Evolutionary conservation across 164 flowering plant species (phyloP).

Genomic region (grape (Vitis vinifera)): ASM3070453v1 NC_081820.1:24082001-24082500

Average conservation of each 20-base stretch:
- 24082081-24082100: conserved; percentile 19
- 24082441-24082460: background rate
- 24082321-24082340: conserved; percentile 4
- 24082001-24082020: conserved; percentile 10
- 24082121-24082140: no score
- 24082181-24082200: no score
- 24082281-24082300: background rate
- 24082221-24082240: no score
- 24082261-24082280: no score
- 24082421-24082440: conserved; percentile 30
- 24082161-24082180: no score
- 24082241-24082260: no score
- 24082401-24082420: conserved; percentile 15
- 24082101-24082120: no score
- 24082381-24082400: conserved; percentile 16
- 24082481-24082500: no score
- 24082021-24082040: conserved; percentile 3
- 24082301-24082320: conserved; percentile 27
- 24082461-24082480: no score
- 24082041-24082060: conserved; percentile 7
- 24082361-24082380: conserved; percentile 8
- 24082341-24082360: conserved; percentile 5
- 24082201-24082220: no score
- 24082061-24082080: conserved; percentile 10
- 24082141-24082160: no score